Percentiles rank a stretch among this genome's conserved stretches.
Conservation (phyloP, 2,329 filamentous ascomycete genomes). For the Corinectria fuckeliana region DNA sequence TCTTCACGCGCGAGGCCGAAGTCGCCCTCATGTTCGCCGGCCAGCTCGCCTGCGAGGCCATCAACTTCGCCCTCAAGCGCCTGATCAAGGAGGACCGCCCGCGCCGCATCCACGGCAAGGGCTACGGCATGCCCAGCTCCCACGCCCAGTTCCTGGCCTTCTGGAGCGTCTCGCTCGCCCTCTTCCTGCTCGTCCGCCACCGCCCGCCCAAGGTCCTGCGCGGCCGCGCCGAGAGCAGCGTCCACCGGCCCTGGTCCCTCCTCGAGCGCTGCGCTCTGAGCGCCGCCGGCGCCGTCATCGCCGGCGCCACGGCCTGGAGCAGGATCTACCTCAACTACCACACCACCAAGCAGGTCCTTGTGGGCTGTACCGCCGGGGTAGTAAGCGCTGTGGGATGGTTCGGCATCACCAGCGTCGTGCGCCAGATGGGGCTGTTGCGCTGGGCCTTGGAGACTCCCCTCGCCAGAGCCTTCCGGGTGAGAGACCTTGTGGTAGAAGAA, state of each 20-base stretch:
- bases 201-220: conserved; percentile 54
- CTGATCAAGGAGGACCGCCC: conserved; percentile 92
- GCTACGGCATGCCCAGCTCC: conserved; percentile 95
- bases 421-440: conserved; percentile 72
- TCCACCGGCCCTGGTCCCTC: conserved; percentile 60
- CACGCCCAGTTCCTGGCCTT: conserved; percentile 95
- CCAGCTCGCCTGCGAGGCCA: conserved; percentile 87
- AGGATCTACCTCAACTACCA: conserved; percentile 94
- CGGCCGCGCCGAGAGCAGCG: conserved; percentile 7
- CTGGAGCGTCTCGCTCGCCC: conserved; percentile 81
- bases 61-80: conserved; percentile 90
- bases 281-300: conserved; percentile 64
- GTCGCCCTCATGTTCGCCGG: conserved; percentile 89
- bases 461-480: conserved; percentile 71
- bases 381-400: conserved; percentile 83
- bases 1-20: conserved; percentile 90
- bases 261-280: conserved; percentile 63
- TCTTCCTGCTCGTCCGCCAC: conserved; percentile 88
- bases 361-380: conserved; percentile 74
- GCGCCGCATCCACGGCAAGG: conserved; percentile 82
- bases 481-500: conserved; percentile 87
- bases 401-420: conserved; percentile 67
- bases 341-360: conserved; percentile 85
- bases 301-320: conserved; percentile 77
- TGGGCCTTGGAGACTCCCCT: conserved; percentile 74